These are phyloP conservation scores for Leptosphaerulina australis DNA, from an alignment of 2,329 filamentous ascomycete species.

Conservation along the genomic window DNA sequence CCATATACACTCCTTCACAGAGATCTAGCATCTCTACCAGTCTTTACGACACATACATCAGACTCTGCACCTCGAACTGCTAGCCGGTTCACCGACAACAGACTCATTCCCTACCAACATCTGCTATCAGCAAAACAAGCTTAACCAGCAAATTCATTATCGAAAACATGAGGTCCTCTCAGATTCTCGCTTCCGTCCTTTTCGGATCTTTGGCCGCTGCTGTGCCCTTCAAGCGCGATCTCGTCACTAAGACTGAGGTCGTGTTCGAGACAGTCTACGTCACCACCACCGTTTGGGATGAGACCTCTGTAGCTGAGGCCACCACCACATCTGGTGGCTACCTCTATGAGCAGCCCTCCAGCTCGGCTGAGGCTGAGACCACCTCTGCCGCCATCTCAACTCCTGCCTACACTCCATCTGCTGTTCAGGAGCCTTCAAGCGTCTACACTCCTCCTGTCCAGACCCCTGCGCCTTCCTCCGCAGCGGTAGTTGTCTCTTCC, in stretches of 20 bases:
- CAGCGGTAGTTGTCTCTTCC: constrained; percentile 13
- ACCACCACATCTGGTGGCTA: constrained; percentile 23
- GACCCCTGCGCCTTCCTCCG: constrained; percentile 6
- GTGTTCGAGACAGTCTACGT: constrained; percentile 43
- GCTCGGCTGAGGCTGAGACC: constrained; percentile 21
- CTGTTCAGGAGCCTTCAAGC: constrained; percentile 14
- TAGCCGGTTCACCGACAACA: constrained; percentile 41
- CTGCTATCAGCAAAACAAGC: constrained; percentile 28
- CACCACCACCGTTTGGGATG: constrained; percentile 46
- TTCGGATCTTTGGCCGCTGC: constrained; percentile 45
- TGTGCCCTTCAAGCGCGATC: constrained; percentile 43
- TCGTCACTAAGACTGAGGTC: constrained; percentile 42
- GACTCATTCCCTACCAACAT: constrained; percentile 23
- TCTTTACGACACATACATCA: constrained; percentile 38
- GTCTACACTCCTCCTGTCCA: constrained; percentile 22
- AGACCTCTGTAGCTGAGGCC: constrained; percentile 22
- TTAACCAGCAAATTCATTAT: constrained; percentile 14
- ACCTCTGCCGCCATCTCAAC: constrained; percentile 21
- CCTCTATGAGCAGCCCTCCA: constrained; percentile 34
- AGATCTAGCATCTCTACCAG: constrained; percentile 45
- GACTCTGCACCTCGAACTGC: constrained; percentile 42
- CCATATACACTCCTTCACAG: constrained; percentile 28
- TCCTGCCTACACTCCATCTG: constrained; percentile 10
- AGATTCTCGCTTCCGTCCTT: constrained; percentile 43
- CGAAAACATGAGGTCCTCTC: constrained; percentile 47